Evolutionary conservation across 2,329 filamentous ascomycete species (phyloP), one percentile per base, ranked within the genome.

Genomic region (Juglanconis juglandina): DNA sequence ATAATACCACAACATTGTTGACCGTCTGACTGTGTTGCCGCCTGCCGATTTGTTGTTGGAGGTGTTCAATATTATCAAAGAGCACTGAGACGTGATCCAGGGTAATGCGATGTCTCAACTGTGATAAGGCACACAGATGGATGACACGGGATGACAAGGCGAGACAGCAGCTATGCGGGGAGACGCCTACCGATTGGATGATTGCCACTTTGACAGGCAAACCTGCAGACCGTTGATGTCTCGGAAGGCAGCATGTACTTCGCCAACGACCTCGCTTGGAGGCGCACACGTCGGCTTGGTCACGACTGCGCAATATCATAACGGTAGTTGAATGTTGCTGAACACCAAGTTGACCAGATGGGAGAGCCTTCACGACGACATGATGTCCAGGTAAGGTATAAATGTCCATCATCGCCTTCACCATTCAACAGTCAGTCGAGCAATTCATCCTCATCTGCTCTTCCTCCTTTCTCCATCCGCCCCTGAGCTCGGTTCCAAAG

Each of bases 201-300:
- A 17, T 48, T 53, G 41, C 32, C 32, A 13, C 24, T 30, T 46
- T 60, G 58, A 60, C 58, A 60, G 58, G 58, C 48, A 60, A 60
- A 52, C 48, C 50, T 47, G 58, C 58, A 60, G 58, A 60, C 53
- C 34, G 53, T 60, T 56, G 14, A 37, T 56, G 58, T 60, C 53
- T 60, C 58, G 58, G 58, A 37, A 51, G 39, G 47, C 30, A 35
- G 53, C 58, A 46, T 48, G 10, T 44, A 39, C 39, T 46, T 56
- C 58, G 58, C 58, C 58, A 60, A 56, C 58, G 53, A 47, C 51
- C 44, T 60, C 58, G 58, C 58, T 60, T 60, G 58, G 24, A 39
- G 44, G 33, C 14, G n/a, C 14, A 24, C 44, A 47, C 4, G 44
- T 17, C 44, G n/a, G 24, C 9, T 34, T n/a, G 52, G 35, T 53